These are phyloP conservation scores for Akanthomyces lecanii DNA, from an alignment of 2,329 filamentous ascomycete species.

Conservation along the genomic window DNA sequence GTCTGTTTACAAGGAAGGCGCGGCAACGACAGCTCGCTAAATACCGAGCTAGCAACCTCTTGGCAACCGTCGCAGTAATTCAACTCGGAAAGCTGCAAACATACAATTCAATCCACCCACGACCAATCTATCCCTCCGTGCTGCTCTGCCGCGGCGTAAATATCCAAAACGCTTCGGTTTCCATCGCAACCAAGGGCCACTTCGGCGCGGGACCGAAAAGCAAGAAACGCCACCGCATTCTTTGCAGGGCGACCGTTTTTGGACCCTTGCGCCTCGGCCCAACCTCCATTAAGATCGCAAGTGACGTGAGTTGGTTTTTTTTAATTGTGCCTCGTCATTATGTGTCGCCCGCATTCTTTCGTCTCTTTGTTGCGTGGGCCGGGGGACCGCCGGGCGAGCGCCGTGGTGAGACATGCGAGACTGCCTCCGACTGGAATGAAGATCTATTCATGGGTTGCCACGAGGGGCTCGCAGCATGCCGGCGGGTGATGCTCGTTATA, in stretches of 20 bases:
- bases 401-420: background rate
- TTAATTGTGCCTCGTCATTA: background rate
- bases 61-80: background rate
- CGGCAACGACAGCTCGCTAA: background rate
- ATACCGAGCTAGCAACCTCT: background rate
- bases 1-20: background rate
- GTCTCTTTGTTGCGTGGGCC: background rate
- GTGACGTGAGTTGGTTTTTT: background rate
- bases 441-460: constrained; percentile 9
- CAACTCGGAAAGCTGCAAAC: background rate
- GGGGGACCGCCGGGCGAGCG: background rate
- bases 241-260: background rate
- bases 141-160: background rate
- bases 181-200: constrained; percentile 7
- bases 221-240: background rate
- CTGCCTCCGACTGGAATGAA: constrained; percentile 13
- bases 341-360: constrained; percentile 9
- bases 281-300: background rate
- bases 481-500: background rate
- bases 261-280: background rate
- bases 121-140: background rate
- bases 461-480: constrained; percentile 1
- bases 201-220: background rate
- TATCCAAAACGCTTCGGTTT: background rate
- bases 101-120: background rate